Evolutionary conservation across 805 yeast genomes (phyloP).

Genomic region (Lipomyces mesembrius): DNA sequence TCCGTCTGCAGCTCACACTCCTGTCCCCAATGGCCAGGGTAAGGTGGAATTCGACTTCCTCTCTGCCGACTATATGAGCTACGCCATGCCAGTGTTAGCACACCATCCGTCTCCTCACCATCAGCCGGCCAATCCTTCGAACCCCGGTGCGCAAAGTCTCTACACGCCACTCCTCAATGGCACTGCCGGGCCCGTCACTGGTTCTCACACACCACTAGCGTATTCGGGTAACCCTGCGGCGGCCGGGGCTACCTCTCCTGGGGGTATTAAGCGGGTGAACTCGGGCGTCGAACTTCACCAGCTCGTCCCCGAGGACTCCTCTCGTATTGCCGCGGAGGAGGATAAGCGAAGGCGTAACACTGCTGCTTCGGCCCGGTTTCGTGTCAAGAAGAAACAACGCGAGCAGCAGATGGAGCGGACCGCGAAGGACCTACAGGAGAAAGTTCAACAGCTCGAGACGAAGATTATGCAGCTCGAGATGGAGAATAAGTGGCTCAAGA

Average conservation of each 20-base stretch:
- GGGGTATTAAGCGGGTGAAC: constrained; percentile 40
- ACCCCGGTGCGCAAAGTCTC: constrained; percentile 16
- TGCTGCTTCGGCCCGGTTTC: constrained; percentile 91
- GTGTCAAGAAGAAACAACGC: constrained; percentile 87
- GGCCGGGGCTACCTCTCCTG: constrained; percentile 9
- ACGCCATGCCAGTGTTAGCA: constrained; percentile 14
- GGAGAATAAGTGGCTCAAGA: constrained; percentile 87
- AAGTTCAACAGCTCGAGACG: constrained; percentile 67
- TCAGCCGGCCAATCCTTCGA: constrained; percentile 4
- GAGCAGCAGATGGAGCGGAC: constrained; percentile 88
- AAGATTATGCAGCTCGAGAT: constrained; percentile 83
- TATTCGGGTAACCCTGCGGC: constrained; percentile 8
- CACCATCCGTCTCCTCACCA: constrained; percentile 3
- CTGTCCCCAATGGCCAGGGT: constrained; percentile 10
- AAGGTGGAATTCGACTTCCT: constrained; percentile 28
- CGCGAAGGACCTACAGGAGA: constrained; percentile 71
- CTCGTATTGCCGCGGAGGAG: constrained; percentile 50
- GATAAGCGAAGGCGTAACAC: constrained; percentile 88
- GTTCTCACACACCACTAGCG: background rate
- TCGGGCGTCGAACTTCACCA: constrained; percentile 2
- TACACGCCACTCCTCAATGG: constrained; percentile 20
- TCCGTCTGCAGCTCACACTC: constrained; percentile 5
- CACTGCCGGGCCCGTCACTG: background rate
- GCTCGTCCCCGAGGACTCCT: constrained; percentile 27
- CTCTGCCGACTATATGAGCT: constrained; percentile 23